Conservation (phyloP, 768 basidiomycete genomes). For the Kwoniella mangroviensis region DNA sequence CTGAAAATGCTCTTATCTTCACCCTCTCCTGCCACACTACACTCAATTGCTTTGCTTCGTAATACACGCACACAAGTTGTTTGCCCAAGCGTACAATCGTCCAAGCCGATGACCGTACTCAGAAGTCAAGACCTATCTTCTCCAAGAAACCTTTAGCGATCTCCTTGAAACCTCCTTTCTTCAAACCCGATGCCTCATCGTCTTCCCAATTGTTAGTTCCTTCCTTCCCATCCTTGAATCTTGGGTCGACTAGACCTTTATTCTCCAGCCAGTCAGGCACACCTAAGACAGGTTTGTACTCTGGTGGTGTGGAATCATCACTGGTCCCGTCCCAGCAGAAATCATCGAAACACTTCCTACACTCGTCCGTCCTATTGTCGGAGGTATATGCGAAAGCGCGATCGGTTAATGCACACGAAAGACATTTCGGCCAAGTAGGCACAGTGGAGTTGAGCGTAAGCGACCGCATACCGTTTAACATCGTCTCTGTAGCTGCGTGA, state of each 20-base stretch:
- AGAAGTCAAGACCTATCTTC: constrained; percentile 1
- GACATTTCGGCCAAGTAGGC: constrained; percentile 66
- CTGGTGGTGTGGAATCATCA: constrained; percentile 40
- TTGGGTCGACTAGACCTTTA: constrained; percentile 19
- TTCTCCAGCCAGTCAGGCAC: constrained; percentile 37
- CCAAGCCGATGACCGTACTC: background rate
- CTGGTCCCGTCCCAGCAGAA: constrained; percentile 55
- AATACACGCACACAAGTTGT: no score
- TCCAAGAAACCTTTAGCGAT: background rate
- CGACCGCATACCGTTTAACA: constrained; percentile 66
- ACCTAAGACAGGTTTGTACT: constrained; percentile 52
- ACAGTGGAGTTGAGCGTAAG: constrained; percentile 65
- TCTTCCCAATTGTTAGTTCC: constrained; percentile 10
- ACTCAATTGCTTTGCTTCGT: no score
- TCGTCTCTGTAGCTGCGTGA: constrained; percentile 65
- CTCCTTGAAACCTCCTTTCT: constrained; percentile 8
- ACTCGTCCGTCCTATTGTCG: constrained; percentile 35
- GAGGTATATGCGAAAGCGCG: constrained; percentile 55
- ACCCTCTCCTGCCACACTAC: no score
- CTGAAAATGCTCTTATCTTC: no score
- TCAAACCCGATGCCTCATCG: constrained; percentile 6
- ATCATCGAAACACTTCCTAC: constrained; percentile 50
- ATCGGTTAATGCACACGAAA: constrained; percentile 72
- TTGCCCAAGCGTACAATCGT: no score
- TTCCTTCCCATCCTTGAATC: constrained; percentile 1